Evolutionary conservation across 192 early-diverging fungal species (phyloP).

Genomic region (Ambispora gerdemannii): DNA sequence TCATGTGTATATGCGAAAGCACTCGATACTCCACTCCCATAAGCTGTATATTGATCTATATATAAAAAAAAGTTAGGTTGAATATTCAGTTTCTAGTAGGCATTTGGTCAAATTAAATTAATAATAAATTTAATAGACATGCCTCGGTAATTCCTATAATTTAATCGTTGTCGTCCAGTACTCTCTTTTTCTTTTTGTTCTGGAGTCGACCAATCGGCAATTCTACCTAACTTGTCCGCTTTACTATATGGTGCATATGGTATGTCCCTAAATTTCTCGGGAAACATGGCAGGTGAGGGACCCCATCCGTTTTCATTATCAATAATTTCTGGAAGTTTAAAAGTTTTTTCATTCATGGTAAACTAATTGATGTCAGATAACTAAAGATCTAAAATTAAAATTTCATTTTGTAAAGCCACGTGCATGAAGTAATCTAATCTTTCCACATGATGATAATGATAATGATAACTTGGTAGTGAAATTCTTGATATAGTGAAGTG

Average conservation of each 20-base stretch:
- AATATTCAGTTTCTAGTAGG: neutral
- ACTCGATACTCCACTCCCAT: conserved; percentile 78
- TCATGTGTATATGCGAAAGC: conserved; percentile 86
- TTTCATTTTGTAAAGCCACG: too few species aligned
- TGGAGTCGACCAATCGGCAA: conserved; percentile 88
- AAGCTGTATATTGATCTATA: conserved; percentile 68
- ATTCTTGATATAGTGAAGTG: too few species aligned
- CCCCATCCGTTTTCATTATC: conserved; percentile 91
- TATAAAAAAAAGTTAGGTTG: neutral
- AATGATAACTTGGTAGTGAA: too few species aligned
- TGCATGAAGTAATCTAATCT: too few species aligned
- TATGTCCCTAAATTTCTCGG: conserved; percentile 69
- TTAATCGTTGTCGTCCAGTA: conserved; percentile 43
- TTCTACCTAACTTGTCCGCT: conserved; percentile 90
- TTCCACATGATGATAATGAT: too few species aligned
- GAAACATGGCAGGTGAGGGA: conserved; percentile 62
- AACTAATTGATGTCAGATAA: too few species aligned
- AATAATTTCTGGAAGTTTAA: conserved; percentile 73
- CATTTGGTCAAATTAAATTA: neutral
- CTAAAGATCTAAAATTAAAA: too few species aligned
- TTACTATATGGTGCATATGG: conserved; percentile 96
- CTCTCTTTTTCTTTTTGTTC: conserved; percentile 61
- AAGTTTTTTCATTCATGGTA: conserved; percentile 37
- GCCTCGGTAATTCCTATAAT: conserved; percentile 45
- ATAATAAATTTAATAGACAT: neutral